phyloP scores from a whole-genome alignment of 129 eudicot species.

The Chrysanthemum makinoi region DNA sequence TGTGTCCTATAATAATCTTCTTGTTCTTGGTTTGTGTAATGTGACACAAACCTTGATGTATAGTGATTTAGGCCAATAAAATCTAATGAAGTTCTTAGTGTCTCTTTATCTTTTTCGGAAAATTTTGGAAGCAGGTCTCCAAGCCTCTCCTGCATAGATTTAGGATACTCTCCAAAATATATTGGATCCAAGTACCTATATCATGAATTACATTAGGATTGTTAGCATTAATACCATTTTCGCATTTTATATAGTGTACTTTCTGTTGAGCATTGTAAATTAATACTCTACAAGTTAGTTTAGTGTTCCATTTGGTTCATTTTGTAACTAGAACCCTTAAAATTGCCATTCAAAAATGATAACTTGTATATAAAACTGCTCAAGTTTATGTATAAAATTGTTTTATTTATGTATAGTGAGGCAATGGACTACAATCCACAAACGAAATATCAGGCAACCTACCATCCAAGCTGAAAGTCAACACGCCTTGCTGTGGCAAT shows the following conservation, averaged over 20 bases:
- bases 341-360: too few relatives aligned
- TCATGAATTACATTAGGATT: not conserved
- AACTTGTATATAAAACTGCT: too few relatives aligned
- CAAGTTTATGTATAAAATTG: too few relatives aligned
- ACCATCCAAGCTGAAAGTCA: constrained; percentile 89
- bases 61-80: constrained; percentile 77
- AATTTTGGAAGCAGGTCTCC: constrained; percentile 65
- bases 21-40: constrained; percentile 35
- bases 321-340: too few relatives aligned
- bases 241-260: too few relatives aligned
- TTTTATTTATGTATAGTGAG: too few relatives aligned
- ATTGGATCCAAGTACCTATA: constrained; percentile 79
- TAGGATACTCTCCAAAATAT: constrained; percentile 72
- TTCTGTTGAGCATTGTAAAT: too few relatives aligned
- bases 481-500: constrained; percentile 69
- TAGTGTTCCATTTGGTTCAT: too few relatives aligned
- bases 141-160: constrained; percentile 59
- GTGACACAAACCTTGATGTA: constrained; percentile 62
- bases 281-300: too few relatives aligned
- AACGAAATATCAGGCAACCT: constrained; percentile 16
- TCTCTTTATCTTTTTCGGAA: constrained; percentile 49
- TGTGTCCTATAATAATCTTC: constrained; percentile 47
- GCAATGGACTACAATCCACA: not conserved
- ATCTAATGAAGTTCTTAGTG: constrained; percentile 56
- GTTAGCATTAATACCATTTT: too few relatives aligned